These are phyloP conservation scores for Trichophyton rubrum DNA, from an alignment of 2,329 filamentous ascomycete genomes.

Conservation along the genomic window DNA sequence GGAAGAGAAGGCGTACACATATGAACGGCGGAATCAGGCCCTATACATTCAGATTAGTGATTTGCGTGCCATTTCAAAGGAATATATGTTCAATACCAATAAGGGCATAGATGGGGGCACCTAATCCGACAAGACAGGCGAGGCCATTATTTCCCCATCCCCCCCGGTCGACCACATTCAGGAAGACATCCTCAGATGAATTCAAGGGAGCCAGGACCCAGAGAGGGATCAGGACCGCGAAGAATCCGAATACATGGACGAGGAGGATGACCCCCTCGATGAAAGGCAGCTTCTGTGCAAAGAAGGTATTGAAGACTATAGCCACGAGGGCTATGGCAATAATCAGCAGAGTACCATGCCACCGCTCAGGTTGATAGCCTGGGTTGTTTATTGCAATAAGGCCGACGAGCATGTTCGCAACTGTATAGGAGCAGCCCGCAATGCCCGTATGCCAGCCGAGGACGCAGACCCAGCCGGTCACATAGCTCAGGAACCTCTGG, in stretches of 20 bases:
- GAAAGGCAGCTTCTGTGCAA: conserved; percentile 19
- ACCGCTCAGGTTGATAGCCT: conserved; percentile 18
- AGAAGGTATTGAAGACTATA: conserved; percentile 21
- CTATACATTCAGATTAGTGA: conserved; percentile 2
- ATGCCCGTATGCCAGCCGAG: conserved; percentile 21
- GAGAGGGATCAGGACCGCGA: conserved; percentile 23
- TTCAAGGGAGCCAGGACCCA: conserved; percentile 20
- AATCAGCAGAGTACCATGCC: conserved; percentile 22
- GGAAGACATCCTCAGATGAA: conserved; percentile 17
- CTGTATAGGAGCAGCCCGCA: conserved; percentile 19
- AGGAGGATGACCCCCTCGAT: conserved; percentile 23
- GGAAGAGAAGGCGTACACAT: conserved; percentile 11
- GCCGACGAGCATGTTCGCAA: conserved; percentile 24
- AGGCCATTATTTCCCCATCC: conserved; percentile 20
- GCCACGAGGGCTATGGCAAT: conserved; percentile 17
- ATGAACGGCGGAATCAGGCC: conserved; percentile 17
- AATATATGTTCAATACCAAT: conserved; percentile 19
- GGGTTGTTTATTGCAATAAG: conserved; percentile 22
- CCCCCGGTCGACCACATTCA: conserved; percentile 17
- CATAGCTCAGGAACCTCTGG: conserved; percentile 25
- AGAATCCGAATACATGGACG: conserved; percentile 23
- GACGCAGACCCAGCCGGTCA: conserved; percentile 21
- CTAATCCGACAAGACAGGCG: conserved; percentile 20
- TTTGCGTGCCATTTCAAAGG: conserved; percentile 15
- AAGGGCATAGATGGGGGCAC: conserved; percentile 15